These are phyloP conservation scores for Pseudogymnoascus sp. DNA, from an alignment of 2,329 filamentous ascomycete species.

Conservation along the genomic window DNA sequence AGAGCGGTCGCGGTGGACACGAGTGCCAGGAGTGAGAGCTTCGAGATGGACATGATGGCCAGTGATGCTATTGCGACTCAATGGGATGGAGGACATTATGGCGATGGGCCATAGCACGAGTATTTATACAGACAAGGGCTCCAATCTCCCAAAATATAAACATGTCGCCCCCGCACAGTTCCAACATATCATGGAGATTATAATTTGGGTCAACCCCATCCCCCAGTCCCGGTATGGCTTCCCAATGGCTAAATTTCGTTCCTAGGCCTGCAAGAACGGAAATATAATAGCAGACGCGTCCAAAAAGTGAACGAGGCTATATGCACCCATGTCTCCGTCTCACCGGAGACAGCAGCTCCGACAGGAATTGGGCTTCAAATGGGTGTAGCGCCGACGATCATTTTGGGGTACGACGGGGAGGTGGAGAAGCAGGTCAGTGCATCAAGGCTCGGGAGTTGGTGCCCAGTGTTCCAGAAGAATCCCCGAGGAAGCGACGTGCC, in stretches of 20 bases:
- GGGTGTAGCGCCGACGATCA: constrained; percentile 3
- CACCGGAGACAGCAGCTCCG: background rate
- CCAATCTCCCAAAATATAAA: background rate
- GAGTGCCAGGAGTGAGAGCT: constrained; percentile 30
- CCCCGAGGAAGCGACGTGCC: constrained; percentile 2
- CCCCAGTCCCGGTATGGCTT: background rate
- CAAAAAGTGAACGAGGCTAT: background rate
- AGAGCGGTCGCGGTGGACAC: constrained; percentile 51
- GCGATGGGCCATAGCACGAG: background rate
- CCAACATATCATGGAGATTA: constrained; percentile 2
- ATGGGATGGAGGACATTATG: background rate
- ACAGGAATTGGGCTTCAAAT: background rate
- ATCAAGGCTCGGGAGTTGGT: constrained; percentile 4
- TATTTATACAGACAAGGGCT: constrained; percentile 5
- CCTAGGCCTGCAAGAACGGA: background rate
- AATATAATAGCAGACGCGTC: background rate
- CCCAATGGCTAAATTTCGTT: constrained; percentile 8
- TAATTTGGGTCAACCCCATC: background rate
- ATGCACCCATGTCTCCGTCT: constrained; percentile 5
- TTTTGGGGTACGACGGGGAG: background rate
- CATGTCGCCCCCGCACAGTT: background rate
- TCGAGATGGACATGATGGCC: constrained; percentile 42
- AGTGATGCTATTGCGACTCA: constrained; percentile 36
- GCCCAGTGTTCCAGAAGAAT: constrained; percentile 10
- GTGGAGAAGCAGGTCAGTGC: constrained; percentile 5